Evolutionary conservation across 768 basidiomycete species (phyloP).

Genomic region (Rossbeevera mucosa): DNA sequence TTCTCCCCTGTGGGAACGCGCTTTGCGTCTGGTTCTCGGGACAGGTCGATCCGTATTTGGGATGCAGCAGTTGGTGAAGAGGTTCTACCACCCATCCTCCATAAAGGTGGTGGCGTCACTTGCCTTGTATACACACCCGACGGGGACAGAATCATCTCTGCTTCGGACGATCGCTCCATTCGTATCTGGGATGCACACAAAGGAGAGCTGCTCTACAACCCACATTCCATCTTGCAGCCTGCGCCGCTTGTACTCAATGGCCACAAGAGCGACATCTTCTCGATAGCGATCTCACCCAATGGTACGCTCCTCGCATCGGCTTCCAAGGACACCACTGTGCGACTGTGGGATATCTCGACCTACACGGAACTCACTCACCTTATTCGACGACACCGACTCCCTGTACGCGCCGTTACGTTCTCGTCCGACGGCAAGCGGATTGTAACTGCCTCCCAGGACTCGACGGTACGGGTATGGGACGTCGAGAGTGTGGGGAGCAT

Average conservation of each 20-base stretch:
- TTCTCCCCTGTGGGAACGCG: slow-evolving; percentile 26
- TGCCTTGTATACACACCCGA: slow-evolving; percentile 30
- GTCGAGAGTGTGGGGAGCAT: slow-evolving; percentile 27
- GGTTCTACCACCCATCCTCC: slow-evolving; percentile 12
- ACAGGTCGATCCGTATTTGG: slow-evolving; percentile 28
- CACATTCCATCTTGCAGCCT: slow-evolving; percentile 1
- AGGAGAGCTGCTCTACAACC: slow-evolving; percentile 15
- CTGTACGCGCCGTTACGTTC: slow-evolving; percentile 25
- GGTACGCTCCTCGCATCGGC: slow-evolving; percentile 28
- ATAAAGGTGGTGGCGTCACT: slow-evolving; percentile 19
- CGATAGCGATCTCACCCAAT: slow-evolving; percentile 29
- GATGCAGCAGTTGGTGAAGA: slow-evolving; percentile 19
- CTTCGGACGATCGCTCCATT: slow-evolving; percentile 27
- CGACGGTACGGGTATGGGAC: slow-evolving; percentile 31
- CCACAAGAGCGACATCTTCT: slow-evolving; percentile 23
- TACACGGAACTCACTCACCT: slow-evolving; percentile 21
- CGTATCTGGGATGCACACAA: slow-evolving; percentile 28
- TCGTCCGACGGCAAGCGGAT: slow-evolving; percentile 25
- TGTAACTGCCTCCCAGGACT: slow-evolving; percentile 25
- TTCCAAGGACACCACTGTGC: slow-evolving; percentile 29
- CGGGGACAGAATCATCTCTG: slow-evolving; percentile 26
- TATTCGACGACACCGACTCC: slow-evolving; percentile 26
- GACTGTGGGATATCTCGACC: slow-evolving; percentile 25
- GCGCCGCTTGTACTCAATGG: slow-evolving; percentile 15
- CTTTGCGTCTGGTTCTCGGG: slow-evolving; percentile 32